Evolutionary conservation across 140 eudicot species (phyloP).

Genomic region (Bidens hawaiensis): DNA sequence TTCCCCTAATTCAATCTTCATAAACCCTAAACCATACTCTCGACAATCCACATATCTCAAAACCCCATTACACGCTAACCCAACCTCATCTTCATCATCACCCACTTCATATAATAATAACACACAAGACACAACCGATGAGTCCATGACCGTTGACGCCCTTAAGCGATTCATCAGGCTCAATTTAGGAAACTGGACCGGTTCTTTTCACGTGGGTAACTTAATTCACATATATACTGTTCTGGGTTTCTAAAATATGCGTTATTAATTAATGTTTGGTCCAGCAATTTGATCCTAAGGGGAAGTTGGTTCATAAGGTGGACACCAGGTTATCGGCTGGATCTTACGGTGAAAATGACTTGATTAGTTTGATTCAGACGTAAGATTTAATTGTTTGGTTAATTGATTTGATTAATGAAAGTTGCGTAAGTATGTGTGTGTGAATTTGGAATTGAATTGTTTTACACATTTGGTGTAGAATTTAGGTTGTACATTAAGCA

Average conservation of each 20-base stretch:
- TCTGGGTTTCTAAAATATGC: no score
- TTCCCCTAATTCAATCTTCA: slow-evolving; percentile 22
- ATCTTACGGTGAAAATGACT: slow-evolving; percentile 84
- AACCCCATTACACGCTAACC: slow-evolving; percentile 14
- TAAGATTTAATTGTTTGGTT: slow-evolving; percentile 31
- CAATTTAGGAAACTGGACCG: slow-evolving; percentile 85
- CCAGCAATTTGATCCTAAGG: slow-evolving; percentile 80
- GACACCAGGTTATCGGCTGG: slow-evolving; percentile 70
- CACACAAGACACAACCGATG: slow-evolving; percentile 19
- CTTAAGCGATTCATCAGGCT: slow-evolving; percentile 67
- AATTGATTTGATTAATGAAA: neutral
- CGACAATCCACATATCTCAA: slow-evolving; percentile 12
- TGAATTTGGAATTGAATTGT: neutral
- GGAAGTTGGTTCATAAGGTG: slow-evolving; percentile 57
- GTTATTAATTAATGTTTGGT: neutral
- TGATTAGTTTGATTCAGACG: slow-evolving; percentile 89
- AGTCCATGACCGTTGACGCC: slow-evolving; percentile 51
- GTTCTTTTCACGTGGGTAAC: slow-evolving; percentile 68
- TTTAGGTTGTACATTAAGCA: slow-evolving; percentile 84
- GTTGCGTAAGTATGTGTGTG: no score
- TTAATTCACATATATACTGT: neutral
- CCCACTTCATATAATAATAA: slow-evolving; percentile 21
- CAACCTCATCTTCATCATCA: slow-evolving; percentile 20
- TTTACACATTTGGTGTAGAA: slow-evolving; percentile 17
- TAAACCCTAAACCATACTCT: slow-evolving; percentile 29